A percentile compares a stretch with the other conserved stretches of the same genome.
These are phyloP conservation scores for Hypholoma sublateritium DNA, from an alignment of 768 basidiomycete species.

Conservation along the genomic window DNA sequence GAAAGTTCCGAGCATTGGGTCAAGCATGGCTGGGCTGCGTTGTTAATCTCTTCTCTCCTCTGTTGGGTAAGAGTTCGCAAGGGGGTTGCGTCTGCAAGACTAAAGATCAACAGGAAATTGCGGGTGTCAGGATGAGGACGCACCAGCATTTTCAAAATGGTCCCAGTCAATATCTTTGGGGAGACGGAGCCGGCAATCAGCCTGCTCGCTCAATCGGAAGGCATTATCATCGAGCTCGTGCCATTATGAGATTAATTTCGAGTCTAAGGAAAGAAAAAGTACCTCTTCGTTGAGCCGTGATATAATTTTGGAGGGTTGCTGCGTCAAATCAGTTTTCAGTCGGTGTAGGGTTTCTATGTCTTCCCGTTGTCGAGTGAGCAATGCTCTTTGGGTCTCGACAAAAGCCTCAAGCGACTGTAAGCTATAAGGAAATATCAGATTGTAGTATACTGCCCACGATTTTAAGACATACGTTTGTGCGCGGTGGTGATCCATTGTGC, in stretches of 20 bases:
- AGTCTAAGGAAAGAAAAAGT: not conserved
- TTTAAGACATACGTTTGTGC: conserved; percentile 32
- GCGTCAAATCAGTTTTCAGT: conserved; percentile 19
- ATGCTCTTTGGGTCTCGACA: conserved; percentile 56
- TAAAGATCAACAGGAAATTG: not conserved
- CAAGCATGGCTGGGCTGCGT: conserved; percentile 36
- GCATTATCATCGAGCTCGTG: conserved; percentile 26
- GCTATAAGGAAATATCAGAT: conserved; percentile 27
- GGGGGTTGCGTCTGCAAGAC: conserved; percentile 48
- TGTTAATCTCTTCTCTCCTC: conserved; percentile 32
- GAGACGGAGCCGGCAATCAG: conserved; percentile 40
- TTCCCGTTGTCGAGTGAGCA: conserved; percentile 59
- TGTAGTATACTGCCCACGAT: not conserved
- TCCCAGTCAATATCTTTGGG: conserved; percentile 64
- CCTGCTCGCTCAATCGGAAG: conserved; percentile 45
- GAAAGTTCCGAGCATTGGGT: conserved; percentile 48
- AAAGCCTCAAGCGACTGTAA: conserved; percentile 68
- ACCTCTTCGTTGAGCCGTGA: conserved; percentile 33
- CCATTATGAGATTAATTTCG: not conserved
- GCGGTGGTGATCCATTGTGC: conserved; percentile 12
- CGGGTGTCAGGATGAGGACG: conserved; percentile 10
- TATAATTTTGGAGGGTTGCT: conserved; percentile 11
- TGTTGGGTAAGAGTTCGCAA: conserved; percentile 47
- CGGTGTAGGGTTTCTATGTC: conserved; percentile 59
- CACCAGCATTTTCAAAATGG: conserved; percentile 57